Percentiles rank a stretch among this genome's conserved stretches.
phyloP scores from a whole-genome alignment of 768 basidiomycete species.

The Xerocomellus amylosporus region DNA sequence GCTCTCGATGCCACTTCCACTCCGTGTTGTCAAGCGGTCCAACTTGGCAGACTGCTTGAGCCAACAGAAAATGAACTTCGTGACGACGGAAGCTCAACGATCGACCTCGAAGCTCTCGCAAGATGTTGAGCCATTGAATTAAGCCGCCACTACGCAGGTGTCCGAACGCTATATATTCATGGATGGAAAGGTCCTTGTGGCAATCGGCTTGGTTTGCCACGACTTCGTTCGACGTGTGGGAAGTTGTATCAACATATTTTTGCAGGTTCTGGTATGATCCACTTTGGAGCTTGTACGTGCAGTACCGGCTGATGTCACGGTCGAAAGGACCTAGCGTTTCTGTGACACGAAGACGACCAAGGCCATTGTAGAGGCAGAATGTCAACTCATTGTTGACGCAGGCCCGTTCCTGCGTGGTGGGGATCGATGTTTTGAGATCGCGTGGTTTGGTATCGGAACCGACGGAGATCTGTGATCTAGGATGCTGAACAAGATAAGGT shows the following conservation, averaged over 20 bases:
- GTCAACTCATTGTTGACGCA: conserved; percentile 35
- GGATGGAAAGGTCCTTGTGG: conserved; percentile 38
- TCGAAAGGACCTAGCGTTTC: conserved; percentile 6
- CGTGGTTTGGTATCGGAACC: conserved; percentile 22
- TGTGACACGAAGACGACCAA: conserved; percentile 11
- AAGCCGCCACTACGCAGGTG: conserved; percentile 41
- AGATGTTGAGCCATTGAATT: conserved; percentile 51
- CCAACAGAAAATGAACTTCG: conserved; percentile 41
- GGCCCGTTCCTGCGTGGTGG: conserved; percentile 10
- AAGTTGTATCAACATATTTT: conserved; percentile 34
- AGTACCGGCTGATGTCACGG: conserved; percentile 19
- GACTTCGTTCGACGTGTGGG: conserved; percentile 41
- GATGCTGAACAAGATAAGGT: conserved; percentile 13
- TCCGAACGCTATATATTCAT: conserved; percentile 45
- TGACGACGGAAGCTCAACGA: conserved; percentile 37
- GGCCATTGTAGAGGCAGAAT: conserved; percentile 27
- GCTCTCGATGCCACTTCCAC: conserved; percentile 42
- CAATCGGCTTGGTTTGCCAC: conserved; percentile 43
- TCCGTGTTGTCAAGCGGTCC: conserved; percentile 25
- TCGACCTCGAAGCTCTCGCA: conserved; percentile 39
- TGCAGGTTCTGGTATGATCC: conserved; percentile 37
- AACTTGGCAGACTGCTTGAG: conserved; percentile 44
- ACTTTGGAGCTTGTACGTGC: conserved; percentile 33
- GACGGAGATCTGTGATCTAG: conserved; percentile 20
- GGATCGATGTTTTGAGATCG: conserved; percentile 4